Conservation (phyloP, 306 rosid species). For the Acacia crassicarpa region DNA sequence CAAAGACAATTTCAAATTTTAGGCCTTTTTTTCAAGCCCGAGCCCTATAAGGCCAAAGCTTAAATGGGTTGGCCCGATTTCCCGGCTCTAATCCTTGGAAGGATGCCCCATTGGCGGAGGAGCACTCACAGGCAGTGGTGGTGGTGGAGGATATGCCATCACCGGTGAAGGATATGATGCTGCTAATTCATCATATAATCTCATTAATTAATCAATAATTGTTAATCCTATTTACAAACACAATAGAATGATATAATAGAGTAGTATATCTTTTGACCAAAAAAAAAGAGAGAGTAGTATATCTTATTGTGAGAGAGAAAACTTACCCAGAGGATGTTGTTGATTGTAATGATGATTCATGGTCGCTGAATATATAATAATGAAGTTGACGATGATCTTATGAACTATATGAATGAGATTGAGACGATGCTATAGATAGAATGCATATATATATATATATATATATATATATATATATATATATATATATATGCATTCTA, state of each 20-base stretch:
- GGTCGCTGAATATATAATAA: neutral
- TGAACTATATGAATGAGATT: neutral
- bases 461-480: neutral
- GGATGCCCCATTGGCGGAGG: constrained; percentile 51
- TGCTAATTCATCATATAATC: neutral
- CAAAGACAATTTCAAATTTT: no score
- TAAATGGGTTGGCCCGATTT: no score
- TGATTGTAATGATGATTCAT: constrained; percentile 33
- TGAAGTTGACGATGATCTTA: neutral
- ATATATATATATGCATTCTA: no score
- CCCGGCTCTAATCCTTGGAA: constrained; percentile 37
- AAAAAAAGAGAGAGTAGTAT: no score
- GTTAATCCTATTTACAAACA: neutral
- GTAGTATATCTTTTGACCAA: no score
- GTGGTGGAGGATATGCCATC: constrained; percentile 29
- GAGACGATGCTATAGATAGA: neutral
- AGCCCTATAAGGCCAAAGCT: no score
- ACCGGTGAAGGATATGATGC: constrained; percentile 16
- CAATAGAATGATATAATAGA: neutral
- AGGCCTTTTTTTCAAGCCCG: no score
- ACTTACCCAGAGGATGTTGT: constrained; percentile 37
- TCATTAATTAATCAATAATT: neutral
- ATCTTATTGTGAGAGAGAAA: neutral
- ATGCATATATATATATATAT: no score
- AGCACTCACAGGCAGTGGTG: neutral